Evolutionary conservation across 2,329 filamentous ascomycete genomes (phyloP), one percentile per base, ranked within the genome.

Genomic region (Pseudogymnoascus destructans): DNA sequence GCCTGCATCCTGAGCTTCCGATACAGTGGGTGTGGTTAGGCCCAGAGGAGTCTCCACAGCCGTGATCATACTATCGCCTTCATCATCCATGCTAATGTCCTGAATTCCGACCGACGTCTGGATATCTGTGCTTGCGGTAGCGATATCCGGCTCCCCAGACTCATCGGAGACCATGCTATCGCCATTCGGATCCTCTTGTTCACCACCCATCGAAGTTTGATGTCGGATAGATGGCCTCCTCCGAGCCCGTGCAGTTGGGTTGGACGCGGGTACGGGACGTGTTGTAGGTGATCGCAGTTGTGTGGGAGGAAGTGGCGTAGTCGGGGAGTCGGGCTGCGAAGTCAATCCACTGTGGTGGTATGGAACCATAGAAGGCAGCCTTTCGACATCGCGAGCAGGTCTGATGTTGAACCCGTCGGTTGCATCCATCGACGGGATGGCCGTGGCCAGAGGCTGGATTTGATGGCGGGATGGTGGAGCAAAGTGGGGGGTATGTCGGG

Each of bases 251-350:
- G 73, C 73, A 3, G 76, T 73, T 2, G 79, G 75, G 1, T 77
- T 77, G 19, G 77, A 73, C 63, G 73, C 77, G 49, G 77, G 80
- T 17, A 72, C 76, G 23, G 76, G 77, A 61, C 74, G 80, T 60
- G 77, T 75, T 8, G 77, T 77, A 5, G 79, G 78, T 33, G 81
- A 80, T 66, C 76, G 70, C 61, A 79, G 69, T 72, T 85, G 84
- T 23, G 83, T 75, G 1, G 85, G 82, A 52, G 85, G 85, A 46
- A 87, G 78, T 11, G 90, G 90, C 0, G 90, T 95, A 5, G 89
- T 93, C 0, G 90, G 90, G 10, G 90, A 96, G 59, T 91, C 87
- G 7, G 93, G 93, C 69, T 95, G 91, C n/a, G 92, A 96, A 40
- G 80, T 79, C 58, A 90, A 73, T 57, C 86, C 85, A 9, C 79